Evolutionary conservation across 2,329 filamentous ascomycete species (phyloP).

Genomic region (Alternaria incomplexa): DNA sequence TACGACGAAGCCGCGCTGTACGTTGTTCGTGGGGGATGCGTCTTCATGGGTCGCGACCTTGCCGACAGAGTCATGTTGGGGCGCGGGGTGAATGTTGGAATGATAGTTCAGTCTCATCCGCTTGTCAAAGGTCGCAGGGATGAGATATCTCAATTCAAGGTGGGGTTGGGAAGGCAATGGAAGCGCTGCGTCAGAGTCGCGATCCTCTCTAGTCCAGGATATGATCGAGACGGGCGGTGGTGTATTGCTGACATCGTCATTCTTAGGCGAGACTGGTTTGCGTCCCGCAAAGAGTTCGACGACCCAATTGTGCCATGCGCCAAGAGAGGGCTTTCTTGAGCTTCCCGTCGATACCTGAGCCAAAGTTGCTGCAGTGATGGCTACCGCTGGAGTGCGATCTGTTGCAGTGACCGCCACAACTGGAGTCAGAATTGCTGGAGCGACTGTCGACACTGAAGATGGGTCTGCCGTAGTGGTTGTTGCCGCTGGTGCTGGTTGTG

Average conservation of each 20-base stretch:
- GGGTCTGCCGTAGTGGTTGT: background rate
- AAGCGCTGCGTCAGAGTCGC: background rate
- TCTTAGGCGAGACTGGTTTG: background rate
- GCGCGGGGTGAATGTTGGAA: slow-evolving; percentile 1
- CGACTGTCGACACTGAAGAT: background rate
- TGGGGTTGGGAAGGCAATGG: background rate
- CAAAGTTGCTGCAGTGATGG: background rate
- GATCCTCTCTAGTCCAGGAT: background rate
- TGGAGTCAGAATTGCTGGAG: background rate
- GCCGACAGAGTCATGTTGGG: background rate
- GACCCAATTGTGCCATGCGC: slow-evolving; percentile 5
- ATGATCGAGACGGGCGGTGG: background rate
- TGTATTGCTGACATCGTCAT: background rate
- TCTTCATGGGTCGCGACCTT: slow-evolving; percentile 9
- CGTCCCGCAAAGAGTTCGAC: slow-evolving; percentile 19
- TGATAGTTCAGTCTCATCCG: background rate
- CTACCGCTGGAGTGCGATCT: background rate
- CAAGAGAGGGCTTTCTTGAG: background rate
- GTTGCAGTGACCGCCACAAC: background rate
- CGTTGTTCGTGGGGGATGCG: slow-evolving; percentile 3
- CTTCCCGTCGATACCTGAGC: background rate
- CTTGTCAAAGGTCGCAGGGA: background rate
- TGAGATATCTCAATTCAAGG: slow-evolving; percentile 3
- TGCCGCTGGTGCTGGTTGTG: background rate
- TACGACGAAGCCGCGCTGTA: slow-evolving; percentile 16